Evolutionary conservation across 768 basidiomycete species (phyloP), one percentile per base, ranked within the genome.

Genomic region (Lactarius trivialis): DNA sequence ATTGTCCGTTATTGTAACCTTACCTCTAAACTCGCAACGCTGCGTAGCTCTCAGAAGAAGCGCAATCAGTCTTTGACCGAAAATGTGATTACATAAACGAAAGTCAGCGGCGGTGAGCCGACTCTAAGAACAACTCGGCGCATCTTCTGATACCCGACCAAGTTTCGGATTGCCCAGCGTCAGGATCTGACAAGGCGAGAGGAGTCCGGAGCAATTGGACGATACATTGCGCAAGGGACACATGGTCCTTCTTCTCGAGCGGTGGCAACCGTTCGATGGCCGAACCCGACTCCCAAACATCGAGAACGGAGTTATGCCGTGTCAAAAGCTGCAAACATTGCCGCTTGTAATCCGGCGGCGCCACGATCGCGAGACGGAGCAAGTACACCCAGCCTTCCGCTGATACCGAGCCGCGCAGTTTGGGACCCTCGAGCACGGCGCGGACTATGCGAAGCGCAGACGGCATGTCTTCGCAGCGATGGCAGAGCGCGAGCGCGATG

Each of bases 271-370:
- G 48, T 43, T 33, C 0, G 37, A 54, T 2, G 2, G 60, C 48
- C 28, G 39, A 33, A 3, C 9, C 3, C 26, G 53, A 28, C 26
- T 45, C 57, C 58, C 60, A 67, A 12, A 33, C 12, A 14, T 60
- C 33, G 15, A 51, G 41, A 17, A 61, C 55, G 14, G 36, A 32
- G 6, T 60, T 19, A 45, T 65, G 11, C 48, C 12, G 24, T n/a
- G 39, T 33, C n/a, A 67, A 30, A 30, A 65, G 64, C 33, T 60
- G 30, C 24, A 67, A 26, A 48, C 66, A 67, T 8, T 45, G 50
- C 28, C 45, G 51, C 7, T 43, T 56, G 14, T 56, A 48, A 9
- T 24, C 7, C 19, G 41, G 58, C 19, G 33, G 2, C 4, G 55
- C 56, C 15, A 30, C 45, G 58, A n/a, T 32, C 26, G 67, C 67